These are phyloP conservation scores for Apophysomyces sp. DNA, from an alignment of 371 early-diverging fungal species.

Conservation along the genomic window DNA sequence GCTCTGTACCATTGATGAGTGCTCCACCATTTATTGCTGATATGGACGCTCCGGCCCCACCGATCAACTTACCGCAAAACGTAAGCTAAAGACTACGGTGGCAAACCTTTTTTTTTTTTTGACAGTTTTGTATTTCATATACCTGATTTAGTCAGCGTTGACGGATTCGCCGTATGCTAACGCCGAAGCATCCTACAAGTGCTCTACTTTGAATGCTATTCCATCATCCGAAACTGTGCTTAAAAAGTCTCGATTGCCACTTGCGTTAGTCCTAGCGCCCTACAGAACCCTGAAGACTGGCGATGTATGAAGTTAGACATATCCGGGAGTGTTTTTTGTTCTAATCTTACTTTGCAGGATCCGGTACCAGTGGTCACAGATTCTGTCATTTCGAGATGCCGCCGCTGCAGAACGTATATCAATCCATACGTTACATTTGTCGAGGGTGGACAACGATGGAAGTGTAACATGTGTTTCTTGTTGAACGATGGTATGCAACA, in stretches of 20 bases:
- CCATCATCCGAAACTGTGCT: conserved; percentile 80
- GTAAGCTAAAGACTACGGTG: conserved; percentile 20
- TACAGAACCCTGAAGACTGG: conserved; percentile 61
- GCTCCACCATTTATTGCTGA: conserved; percentile 59
- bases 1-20: conserved; percentile 48
- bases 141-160: conserved; percentile 59
- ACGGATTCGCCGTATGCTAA: conserved; percentile 69
- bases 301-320: conserved; percentile 24
- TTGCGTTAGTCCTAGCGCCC: conserved; percentile 88
- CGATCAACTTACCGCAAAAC: conserved; percentile 59
- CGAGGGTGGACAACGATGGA: conserved; percentile 93
- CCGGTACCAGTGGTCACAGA: conserved; percentile 86
- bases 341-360: conserved; percentile 31
- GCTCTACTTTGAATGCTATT: conserved; percentile 87
- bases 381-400: conserved; percentile 87
- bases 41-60: conserved; percentile 53
- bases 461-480: conserved; percentile 93
- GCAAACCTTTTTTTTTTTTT: neutral
- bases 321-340: neutral
- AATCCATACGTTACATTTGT: conserved; percentile 94
- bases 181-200: conserved; percentile 78
- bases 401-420: conserved; percentile 94
- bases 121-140: too few relatives aligned
- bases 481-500: conserved; percentile 76
- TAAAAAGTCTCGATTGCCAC: conserved; percentile 83